Conservation (phyloP, 257 asterid species). For the Salvia splendens region DNA sequence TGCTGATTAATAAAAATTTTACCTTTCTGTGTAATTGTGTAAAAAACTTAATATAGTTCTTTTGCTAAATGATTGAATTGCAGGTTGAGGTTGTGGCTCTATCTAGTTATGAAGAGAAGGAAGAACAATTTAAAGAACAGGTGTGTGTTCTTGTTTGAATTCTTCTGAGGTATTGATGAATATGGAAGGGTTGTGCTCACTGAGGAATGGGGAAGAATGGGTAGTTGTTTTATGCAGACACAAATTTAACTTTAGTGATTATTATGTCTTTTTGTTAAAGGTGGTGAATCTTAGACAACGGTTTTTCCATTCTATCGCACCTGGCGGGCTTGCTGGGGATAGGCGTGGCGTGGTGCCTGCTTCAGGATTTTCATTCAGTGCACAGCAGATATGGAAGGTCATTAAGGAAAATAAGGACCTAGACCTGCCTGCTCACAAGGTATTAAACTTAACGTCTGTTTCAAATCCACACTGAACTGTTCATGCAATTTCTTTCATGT, state of each 20-base stretch:
- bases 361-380: conserved; percentile 93
- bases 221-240: conserved; percentile 3
- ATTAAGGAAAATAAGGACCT: conserved; percentile 98
- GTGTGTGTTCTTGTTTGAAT: conserved; percentile 41
- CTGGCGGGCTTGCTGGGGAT: conserved; percentile 99
- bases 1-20: conserved; percentile 23
- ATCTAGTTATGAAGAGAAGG: conserved; percentile 90
- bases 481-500: conserved; percentile 23
- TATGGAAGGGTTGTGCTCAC: conserved; percentile 15
- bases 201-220: conserved; percentile 28
- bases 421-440: conserved; percentile 99
- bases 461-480: conserved; percentile 17
- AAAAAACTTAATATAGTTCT: conserved; percentile 3
- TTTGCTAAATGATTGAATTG: conserved; percentile 32
- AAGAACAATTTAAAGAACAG: conserved; percentile 95
- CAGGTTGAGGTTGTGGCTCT: conserved; percentile 96
- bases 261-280: conserved; percentile 43
- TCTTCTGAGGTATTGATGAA: conserved; percentile 12
- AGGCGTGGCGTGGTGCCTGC: conserved; percentile 99
- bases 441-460: conserved; percentile 31
- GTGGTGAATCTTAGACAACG: conserved; percentile 89
- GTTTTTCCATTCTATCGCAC: conserved; percentile 90
- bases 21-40: conserved; percentile 1
- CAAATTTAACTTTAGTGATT: neutral
- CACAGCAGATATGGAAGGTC: conserved; percentile 91